These are phyloP conservation scores for Chaetomium globosum DNA, from an alignment of 2,329 filamentous ascomycete species.

Conservation along the genomic window DNA sequence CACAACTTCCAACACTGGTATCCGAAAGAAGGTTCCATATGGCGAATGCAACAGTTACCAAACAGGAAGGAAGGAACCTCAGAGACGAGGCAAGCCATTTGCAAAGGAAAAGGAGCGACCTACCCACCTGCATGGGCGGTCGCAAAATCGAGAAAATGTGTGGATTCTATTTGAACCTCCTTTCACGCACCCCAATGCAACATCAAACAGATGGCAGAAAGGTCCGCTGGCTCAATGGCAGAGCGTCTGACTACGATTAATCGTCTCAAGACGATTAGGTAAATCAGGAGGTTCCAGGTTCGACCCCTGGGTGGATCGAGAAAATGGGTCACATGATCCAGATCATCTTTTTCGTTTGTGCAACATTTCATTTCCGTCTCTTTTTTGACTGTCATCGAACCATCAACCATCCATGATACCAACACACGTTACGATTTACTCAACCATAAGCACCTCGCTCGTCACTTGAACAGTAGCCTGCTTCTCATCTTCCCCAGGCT, in stretches of 20 bases:
- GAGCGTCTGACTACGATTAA: conserved; percentile 25
- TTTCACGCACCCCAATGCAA: background rate
- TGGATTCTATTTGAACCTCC: background rate
- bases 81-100: no score
- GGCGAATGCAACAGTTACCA: no score
- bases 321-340: background rate
- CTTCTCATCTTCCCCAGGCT: background rate
- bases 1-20: no score
- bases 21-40: no score
- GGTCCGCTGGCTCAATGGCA: conserved; percentile 28
- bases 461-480: conserved; percentile 9
- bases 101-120: no score
- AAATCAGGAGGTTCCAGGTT: conserved; percentile 34
- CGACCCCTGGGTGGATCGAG: conserved; percentile 32
- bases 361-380: no score
- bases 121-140: no score
- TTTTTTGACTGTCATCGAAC: no score
- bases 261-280: conserved; percentile 19
- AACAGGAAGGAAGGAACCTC: no score
- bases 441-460: conserved; percentile 15
- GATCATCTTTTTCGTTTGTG: background rate
- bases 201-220: conserved; percentile 9
- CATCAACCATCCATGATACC: no score
- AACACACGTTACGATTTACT: background rate
- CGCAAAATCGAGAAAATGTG: background rate